Evolutionary conservation across 2,329 filamentous ascomycete species (phyloP), one percentile per base, ranked within the genome.

Genomic region (Rosellinia necatrix): DNA sequence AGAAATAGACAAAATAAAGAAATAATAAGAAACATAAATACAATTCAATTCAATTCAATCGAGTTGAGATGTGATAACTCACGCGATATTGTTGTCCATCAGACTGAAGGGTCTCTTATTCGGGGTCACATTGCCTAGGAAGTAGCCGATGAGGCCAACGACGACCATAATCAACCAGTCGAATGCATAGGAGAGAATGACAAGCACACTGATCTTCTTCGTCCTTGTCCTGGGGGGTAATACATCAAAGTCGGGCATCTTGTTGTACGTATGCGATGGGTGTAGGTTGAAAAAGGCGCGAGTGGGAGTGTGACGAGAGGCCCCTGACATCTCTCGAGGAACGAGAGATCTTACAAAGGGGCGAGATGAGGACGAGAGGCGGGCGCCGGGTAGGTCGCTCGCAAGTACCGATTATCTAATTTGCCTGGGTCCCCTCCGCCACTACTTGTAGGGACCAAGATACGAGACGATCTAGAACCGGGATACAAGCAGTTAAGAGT

Each of bases 21-120:
- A n/a, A n/a, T n/a, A n/a, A n/a, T n/a, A n/a, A n/a, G n/a, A n/a
- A n/a, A n/a, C n/a, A n/a, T n/a, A n/a, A n/a, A n/a, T n/a, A n/a
- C n/a, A n/a, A n/a, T n/a, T n/a, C n/a, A n/a, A n/a, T n/a, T n/a
- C n/a, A n/a, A n/a, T n/a, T n/a, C n/a, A n/a, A n/a, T n/a, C n/a
- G n/a, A n/a, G n/a, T n/a, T n/a, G n/a, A n/a, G n/a, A n/a, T n/a
- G n/a, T n/a, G n/a, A n/a, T n/a, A n/a, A n/a, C n/a, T n/a, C n/a
- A 85, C 82, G 90, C 89, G 67, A 97, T 96, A 59, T 84, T 82
- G 19, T 87, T 84, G 67, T 97, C 87, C 61, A 85, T 77, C 6
- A 91, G 80, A 29, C 84, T 86, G 71, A 94, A 93, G 0, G 87
- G 86, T 30, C 86, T 80, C 64, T 85, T 84, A 66, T 86, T 89